Evolutionary conservation across 2,329 filamentous ascomycete genomes (phyloP).

Genomic region (Emydomyces testavorans): DNA sequence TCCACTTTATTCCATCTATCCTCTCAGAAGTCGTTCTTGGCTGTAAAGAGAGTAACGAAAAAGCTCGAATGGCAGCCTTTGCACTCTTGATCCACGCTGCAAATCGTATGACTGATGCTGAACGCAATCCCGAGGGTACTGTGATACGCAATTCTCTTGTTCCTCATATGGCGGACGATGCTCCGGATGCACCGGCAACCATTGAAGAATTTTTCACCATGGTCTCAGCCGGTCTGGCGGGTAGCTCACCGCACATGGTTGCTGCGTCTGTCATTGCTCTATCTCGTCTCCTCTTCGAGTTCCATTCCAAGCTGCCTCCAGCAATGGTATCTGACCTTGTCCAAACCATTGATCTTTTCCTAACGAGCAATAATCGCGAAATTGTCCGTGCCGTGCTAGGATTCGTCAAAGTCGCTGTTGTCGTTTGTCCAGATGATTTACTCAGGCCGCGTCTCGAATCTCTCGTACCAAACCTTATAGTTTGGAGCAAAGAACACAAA

Average conservation of each 20-base stretch:
- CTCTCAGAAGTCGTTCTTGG: constrained; percentile 91
- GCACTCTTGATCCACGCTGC: constrained; percentile 83
- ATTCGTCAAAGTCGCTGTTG: constrained; percentile 91
- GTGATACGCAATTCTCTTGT: constrained; percentile 84
- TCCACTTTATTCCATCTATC: constrained; percentile 87
- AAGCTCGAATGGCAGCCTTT: constrained; percentile 78
- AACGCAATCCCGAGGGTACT: constrained; percentile 41
- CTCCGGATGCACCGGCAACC: constrained; percentile 63
- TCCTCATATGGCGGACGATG: constrained; percentile 71
- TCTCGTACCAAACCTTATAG: constrained; percentile 79
- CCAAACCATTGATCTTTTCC: constrained; percentile 88
- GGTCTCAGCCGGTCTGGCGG: constrained; percentile 90
- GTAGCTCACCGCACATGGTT: constrained; percentile 91
- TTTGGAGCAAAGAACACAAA: constrained; percentile 97
- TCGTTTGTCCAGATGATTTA: constrained; percentile 67
- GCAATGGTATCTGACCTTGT: constrained; percentile 72
- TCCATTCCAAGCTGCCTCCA: constrained; percentile 56
- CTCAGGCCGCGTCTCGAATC: constrained; percentile 65
- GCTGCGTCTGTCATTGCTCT: constrained; percentile 93
- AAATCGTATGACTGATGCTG: constrained; percentile 61
- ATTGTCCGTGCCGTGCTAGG: constrained; percentile 90
- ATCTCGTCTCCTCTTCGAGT: constrained; percentile 86
- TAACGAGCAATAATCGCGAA: constrained; percentile 92
- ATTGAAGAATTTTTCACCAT: constrained; percentile 97
- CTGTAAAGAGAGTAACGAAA: constrained; percentile 96